phyloP scores from a whole-genome alignment of 1,139 yeast genomes.

The Yamadazyma diospyri region DNA sequence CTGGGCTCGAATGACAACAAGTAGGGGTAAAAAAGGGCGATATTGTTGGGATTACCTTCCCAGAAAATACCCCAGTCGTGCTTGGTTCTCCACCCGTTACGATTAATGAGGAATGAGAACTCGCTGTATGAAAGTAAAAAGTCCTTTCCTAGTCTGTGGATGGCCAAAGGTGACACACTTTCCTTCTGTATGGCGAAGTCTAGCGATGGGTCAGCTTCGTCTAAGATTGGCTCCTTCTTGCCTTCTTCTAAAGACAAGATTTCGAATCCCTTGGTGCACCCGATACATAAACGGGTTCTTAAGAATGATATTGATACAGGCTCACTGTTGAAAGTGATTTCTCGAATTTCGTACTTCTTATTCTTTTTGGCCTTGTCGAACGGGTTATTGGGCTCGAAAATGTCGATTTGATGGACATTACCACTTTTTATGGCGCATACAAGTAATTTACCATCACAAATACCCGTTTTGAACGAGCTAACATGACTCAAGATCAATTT shows the following conservation, averaged over 20 bases:
- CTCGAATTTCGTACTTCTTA: conserved; percentile 67
- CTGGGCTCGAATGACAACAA: conserved; percentile 84
- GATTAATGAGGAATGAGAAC: conserved; percentile 89
- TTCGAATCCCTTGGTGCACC: conserved; percentile 95
- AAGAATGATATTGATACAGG: conserved; percentile 89
- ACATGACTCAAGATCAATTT: conserved; percentile 82
- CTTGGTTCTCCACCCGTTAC: conserved; percentile 94
- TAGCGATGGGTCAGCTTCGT: conserved; percentile 94
- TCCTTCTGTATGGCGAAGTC: conserved; percentile 93
- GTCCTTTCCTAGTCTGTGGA: conserved; percentile 84
- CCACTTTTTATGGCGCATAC: conserved; percentile 88
- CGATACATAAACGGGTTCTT: conserved; percentile 85
- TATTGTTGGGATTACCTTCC: conserved; percentile 94
- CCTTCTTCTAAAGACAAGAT: conserved; percentile 81
- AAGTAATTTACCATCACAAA: conserved; percentile 82
- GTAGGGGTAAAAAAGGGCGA: conserved; percentile 93
- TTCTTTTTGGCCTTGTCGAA: conserved; percentile 54
- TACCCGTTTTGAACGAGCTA: conserved; percentile 86
- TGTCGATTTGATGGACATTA: conserved; percentile 71
- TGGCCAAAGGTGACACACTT: conserved; percentile 79
- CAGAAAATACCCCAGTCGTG: conserved; percentile 94
- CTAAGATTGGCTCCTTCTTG: conserved; percentile 72
- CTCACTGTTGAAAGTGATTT: conserved; percentile 79
- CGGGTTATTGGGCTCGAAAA: conserved; percentile 72
- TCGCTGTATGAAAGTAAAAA: conserved; percentile 86